Conservation (phyloP, 75 land plant species). For the Picea sitchensis region DNA sequence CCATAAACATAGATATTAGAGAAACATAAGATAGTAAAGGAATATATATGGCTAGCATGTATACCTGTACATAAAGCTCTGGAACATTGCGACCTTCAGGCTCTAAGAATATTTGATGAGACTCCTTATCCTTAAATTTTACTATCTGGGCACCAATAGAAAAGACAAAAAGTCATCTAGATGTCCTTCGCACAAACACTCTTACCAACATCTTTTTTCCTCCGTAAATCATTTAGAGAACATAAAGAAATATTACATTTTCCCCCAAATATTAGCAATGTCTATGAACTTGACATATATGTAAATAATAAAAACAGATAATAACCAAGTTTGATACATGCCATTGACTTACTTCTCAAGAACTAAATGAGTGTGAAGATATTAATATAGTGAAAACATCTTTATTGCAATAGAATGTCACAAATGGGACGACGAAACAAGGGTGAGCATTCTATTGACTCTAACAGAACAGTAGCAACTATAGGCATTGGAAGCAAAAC, state of each 20-base stretch:
- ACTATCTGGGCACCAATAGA: conserved; percentile 64
- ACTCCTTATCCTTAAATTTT: conserved; percentile 89
- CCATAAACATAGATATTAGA: neutral
- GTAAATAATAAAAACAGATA: no score
- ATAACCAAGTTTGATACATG: no score
- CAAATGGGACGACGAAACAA: no score
- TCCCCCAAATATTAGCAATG: neutral
- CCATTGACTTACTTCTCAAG: no score
- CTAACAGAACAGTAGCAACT: no score
- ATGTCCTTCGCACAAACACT: neutral
- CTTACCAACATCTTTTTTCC: neutral
- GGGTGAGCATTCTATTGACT: no score
- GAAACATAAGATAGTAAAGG: neutral
- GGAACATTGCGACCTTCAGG: conserved; percentile 97
- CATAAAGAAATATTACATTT: neutral
- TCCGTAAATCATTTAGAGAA: neutral
- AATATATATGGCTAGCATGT: neutral
- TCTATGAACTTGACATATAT: neutral
- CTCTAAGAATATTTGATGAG: conserved; percentile 98
- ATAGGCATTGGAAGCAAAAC: no score
- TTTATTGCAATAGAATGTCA: no score
- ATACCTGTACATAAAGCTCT: conserved; percentile 65
- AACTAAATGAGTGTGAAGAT: no score
- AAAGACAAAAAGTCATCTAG: neutral
- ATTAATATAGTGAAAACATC: no score